Evolutionary conservation across 306 rosid species (phyloP), one percentile per base, ranked within the genome.

Genomic region (Ormosia emarginata): DNA sequence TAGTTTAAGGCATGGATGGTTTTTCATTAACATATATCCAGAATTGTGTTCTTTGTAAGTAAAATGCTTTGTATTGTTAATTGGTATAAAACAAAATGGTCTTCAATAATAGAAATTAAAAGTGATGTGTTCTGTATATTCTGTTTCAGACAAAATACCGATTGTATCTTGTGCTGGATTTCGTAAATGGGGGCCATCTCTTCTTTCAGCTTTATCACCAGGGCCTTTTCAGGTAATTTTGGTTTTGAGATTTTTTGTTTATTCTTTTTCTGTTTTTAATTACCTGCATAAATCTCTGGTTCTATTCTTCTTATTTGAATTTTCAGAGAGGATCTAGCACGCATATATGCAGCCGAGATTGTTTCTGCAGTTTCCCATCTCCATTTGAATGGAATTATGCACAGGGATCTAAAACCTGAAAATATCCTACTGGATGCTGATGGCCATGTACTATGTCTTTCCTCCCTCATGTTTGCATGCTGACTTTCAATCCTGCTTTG

Each of bases 141-240:
- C 74, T 77, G 15, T 81, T 67, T 78, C 90, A 95, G 99, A 95
- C 99, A 67, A 95, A 95, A 87, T 95, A 95, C 81, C 85, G 94
- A 81, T 81, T 95, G 37, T 95, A 95, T 85, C 98, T 95, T 62
- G 99, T 95, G 88, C 91, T 95, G 85, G 98, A 95, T 89, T 95
- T 95, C 6, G 97, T 93, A 41, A 95, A 95, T 78, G 97, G 99
- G 46, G 99, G 99, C 13, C 99, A 95, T 87, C 98, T 95, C 36
- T 95, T 95, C 90, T 95, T 95, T 84, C 99, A 95, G 87, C 98
- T 95, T 61, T 93, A 95, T 83, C 92, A 89, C 85, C 98, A 95
- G 10, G 99, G 99, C 57, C 97, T 95, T 83, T 95, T 95, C 84
- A 89, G 99, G 98, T 95, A 84, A 8, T 58, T 33, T 78, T 69